Conservation (phyloP, 805 yeast species). For the Sugiyamaella lignohabitans region DNA sequence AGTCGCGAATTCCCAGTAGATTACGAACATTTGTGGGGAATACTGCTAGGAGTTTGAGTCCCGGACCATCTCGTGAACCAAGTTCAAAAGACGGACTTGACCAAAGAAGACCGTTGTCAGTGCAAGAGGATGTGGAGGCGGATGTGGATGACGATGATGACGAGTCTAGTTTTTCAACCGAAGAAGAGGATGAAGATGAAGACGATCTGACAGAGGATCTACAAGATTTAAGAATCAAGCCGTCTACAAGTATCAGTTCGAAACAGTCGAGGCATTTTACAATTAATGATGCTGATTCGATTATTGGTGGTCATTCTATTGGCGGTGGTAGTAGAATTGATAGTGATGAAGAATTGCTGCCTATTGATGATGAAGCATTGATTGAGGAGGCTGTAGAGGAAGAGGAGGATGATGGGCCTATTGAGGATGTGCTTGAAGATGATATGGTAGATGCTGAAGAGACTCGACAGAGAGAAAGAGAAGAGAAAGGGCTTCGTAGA, state of each 20-base stretch:
- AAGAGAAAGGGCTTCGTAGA: background rate
- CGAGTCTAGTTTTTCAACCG: background rate
- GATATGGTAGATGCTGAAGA: background rate
- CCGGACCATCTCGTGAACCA: background rate
- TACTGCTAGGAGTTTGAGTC: background rate
- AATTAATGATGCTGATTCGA: slow-evolving; percentile 16
- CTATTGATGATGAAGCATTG: background rate
- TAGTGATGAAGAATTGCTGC: background rate
- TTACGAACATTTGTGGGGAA: background rate
- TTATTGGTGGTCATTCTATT: slow-evolving; percentile 18
- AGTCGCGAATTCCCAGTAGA: background rate
- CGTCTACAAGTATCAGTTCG: background rate
- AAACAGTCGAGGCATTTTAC: background rate
- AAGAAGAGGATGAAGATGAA: background rate
- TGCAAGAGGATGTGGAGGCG: background rate
- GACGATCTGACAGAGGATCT: background rate
- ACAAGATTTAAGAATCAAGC: background rate
- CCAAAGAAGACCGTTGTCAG: background rate
- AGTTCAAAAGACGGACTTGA: background rate
- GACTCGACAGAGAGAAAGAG: background rate
- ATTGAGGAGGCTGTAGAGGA: background rate
- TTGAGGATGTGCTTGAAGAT: background rate
- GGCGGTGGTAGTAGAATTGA: background rate
- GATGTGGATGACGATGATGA: background rate
- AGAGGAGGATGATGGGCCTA: slow-evolving; percentile 1